Base-by-base conservation (phyloP, 768 basidiomycete species). In the Amanita rubescens region DNA sequence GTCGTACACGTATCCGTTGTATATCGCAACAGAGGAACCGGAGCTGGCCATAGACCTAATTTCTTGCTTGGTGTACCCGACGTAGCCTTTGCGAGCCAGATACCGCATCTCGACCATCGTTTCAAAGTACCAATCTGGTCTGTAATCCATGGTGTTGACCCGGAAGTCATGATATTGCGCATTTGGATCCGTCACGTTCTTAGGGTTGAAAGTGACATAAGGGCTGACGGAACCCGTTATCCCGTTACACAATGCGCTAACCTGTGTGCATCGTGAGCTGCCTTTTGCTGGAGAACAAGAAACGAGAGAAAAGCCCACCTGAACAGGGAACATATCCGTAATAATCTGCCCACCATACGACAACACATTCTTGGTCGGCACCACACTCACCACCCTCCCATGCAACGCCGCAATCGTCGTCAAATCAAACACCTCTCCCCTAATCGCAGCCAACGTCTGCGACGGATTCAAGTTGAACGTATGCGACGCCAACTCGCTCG, bases 121-220 rank as follows among this genome's bases (percentile, higher is more conserved):
- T 71, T 98, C 88, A 59, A 89, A 94, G 68, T 98, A 99, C 96
- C 96, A 99, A 64, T 99, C 96, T 0, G 96, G 95, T 8, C 96
- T 81, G 0, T 87, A 86, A 63, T 98, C 95, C 55, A 84, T 87
- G 33, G 85, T 87, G 64, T 76, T 84, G 0, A 85, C 85, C 15
- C 95, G 88, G 81, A 99, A 99, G 65, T 99, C 95, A 66, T 98
- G 96, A 66, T 98, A 99, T 61, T 82, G 75, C 0, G 87, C 75
- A 61, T 94, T 88, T 14, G 71, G 63, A 57, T 90, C 85, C 17
- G 85, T 81, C 63, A 79, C 78, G 71, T 98, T 99, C 58, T 74
- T 74, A 5, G 88, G 79, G 60, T 83, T 80, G 57, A 95, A 75
- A 1, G 78, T 76, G 19, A 99, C 82, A 67, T 86, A 99, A 0